A percentile compares a stretch with the other conserved stretches of the same genome.
These are phyloP conservation scores for Phyllosticta ampelicida DNA, from an alignment of 2,329 filamentous ascomycete species.

Conservation along the genomic window DNA sequence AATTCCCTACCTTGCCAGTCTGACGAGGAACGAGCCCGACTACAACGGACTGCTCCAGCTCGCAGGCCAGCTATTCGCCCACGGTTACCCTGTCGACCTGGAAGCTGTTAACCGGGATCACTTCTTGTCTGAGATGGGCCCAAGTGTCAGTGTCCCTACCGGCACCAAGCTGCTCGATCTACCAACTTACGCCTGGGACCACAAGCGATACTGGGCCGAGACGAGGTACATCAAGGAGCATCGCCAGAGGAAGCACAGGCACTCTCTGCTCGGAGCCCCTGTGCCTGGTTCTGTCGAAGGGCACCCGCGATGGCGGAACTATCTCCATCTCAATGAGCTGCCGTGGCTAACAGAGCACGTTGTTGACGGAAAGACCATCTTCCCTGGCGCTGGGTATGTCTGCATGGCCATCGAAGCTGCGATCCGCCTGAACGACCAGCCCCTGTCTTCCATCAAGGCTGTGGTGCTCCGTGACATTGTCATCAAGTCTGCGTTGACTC, in stretches of 20 bases:
- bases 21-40: not conserved
- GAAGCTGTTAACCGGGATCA: slow-evolving; percentile 15
- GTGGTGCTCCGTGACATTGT: slow-evolving; percentile 11
- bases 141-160: slow-evolving; percentile 5
- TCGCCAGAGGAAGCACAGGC: slow-evolving; percentile 7
- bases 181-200: slow-evolving; percentile 20
- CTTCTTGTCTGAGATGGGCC: not conserved
- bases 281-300: slow-evolving; percentile 1
- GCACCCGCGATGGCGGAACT: slow-evolving; percentile 16
- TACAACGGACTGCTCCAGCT: slow-evolving; percentile 8
- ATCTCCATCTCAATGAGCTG: slow-evolving; percentile 11
- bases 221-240: slow-evolving; percentile 5
- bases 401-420: slow-evolving; percentile 26
- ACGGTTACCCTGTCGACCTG: slow-evolving; percentile 13
- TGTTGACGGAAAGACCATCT: slow-evolving; percentile 26
- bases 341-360: slow-evolving; percentile 16
- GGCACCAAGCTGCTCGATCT: slow-evolving; percentile 14
- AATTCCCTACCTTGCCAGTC: not conserved
- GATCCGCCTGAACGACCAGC: not conserved
- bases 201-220: slow-evolving; percentile 16
- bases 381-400: slow-evolving; percentile 36
- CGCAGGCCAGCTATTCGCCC: slow-evolving; percentile 14
- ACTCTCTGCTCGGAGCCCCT: slow-evolving; percentile 16
- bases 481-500: not conserved
- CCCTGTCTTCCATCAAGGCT: slow-evolving; percentile 14